Conservation (phyloP, 176 grass and related monocot species). For the bread wheat (Triticum aestivum) region IWGSC_CS_RefSeq_v2.1 NC_057814.1:592011869-592012368, state of each 20-base stretch:
- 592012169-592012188: neutral
- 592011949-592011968: constrained; percentile 5
- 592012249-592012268: too few species aligned
- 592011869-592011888: neutral
- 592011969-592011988: constrained; percentile 4
- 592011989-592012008: neutral
- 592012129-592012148: neutral
- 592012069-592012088: neutral
- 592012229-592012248: too few species aligned
- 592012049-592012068: constrained; percentile 12
- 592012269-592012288: too few species aligned
- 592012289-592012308: too few species aligned
- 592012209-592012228: neutral
- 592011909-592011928: neutral
- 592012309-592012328: neutral
- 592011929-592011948: neutral
- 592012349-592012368: too few species aligned
- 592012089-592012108: neutral
- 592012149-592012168: neutral
- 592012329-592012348: too few species aligned
- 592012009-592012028: neutral
- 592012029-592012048: constrained; percentile 30
- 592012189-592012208: neutral
- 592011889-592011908: neutral
- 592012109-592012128: too few species aligned